Conservation (phyloP, 768 basidiomycete species). For the Saitozyma podzolica region DNA sequence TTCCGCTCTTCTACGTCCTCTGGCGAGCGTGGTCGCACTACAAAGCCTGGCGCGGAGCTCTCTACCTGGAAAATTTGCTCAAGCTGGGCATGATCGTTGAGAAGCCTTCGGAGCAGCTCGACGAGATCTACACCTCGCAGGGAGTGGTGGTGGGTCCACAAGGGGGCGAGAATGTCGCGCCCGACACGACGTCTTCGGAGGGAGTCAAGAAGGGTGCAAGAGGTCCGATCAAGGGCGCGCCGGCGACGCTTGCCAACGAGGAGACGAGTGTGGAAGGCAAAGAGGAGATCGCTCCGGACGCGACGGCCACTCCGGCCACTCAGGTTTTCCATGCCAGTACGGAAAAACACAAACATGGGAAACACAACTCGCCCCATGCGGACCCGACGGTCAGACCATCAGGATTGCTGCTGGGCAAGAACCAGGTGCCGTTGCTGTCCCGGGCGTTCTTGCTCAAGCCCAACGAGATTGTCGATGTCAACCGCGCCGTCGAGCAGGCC, state of each 20-base stretch:
- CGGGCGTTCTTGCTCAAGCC: constrained; percentile 39
- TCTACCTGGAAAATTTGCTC: constrained; percentile 47
- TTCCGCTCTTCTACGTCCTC: constrained; percentile 53
- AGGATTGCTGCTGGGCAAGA: constrained; percentile 20
- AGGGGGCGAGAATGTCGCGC: constrained; percentile 25
- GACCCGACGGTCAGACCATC: constrained; percentile 11
- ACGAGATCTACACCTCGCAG: constrained; percentile 33
- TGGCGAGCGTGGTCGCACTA: constrained; percentile 54
- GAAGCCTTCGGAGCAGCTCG: constrained; percentile 32
- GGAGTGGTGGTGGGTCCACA: constrained; percentile 4
- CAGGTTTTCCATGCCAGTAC: constrained; percentile 15
- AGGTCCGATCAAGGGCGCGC: neutral
- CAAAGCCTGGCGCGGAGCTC: constrained; percentile 48
- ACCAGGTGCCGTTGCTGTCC: constrained; percentile 35
- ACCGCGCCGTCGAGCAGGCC: constrained; percentile 51
- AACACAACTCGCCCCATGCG: constrained; percentile 1
- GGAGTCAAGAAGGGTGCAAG: neutral
- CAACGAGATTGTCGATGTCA: constrained; percentile 51
- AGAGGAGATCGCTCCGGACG: constrained; percentile 30
- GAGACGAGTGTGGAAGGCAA: constrained; percentile 15
- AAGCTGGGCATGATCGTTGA: constrained; percentile 41
- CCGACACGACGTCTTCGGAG: constrained; percentile 22
- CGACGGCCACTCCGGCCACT: constrained; percentile 32
- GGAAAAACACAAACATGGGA: no score
- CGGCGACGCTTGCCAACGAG: neutral